Base-by-base conservation (phyloP, 345 rosid species). In the Trapa incisa region DNA sequence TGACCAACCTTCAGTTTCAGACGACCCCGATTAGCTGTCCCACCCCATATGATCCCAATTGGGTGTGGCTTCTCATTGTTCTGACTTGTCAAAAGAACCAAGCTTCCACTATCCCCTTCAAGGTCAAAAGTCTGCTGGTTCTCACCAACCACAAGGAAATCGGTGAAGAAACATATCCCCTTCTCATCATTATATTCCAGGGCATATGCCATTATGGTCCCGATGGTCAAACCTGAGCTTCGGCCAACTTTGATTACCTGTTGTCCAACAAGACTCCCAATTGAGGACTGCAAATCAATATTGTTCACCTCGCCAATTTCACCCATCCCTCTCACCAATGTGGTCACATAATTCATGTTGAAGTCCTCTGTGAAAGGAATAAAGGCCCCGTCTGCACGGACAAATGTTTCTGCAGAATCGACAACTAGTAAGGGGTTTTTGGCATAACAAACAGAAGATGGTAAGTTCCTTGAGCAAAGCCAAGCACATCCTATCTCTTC, bases 41-140 rank as follows among this genome's bases (percentile, higher is more conserved):
- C 98, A 73, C 98, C 98, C 97, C 97, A 90, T 78, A 93, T 93
- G 70, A 93, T 93, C 81, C 98, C 98, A 65, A 90, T 89, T 47
- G 98, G 98, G 61, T 67, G 73, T 22, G 88, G 90, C 74, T 82
- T 90, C 77, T 87, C 86, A 3, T 75, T 80, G 60, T 77, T 75
- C 70, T 77, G 85, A 62, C 81, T 84, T 9, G 82, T 86, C 79
- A 93, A 83, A 71, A 93, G 87, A 73, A 93, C 88, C 67, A 93
- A 90, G 79, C 98, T 93, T 74, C 98, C 98, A 33, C 98, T 93
- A 56, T 93, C 98, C 64, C 97, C 98, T 72, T 93, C 98, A 73
- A 93, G 98, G 69, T 93, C 98, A 77, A 93, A 93, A 9, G 96
- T 83, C 78, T 80, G 97, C 76, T 93, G 92, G 74, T 84, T 93